These are phyloP conservation scores for Chaetomiaceae sp. DNA, from an alignment of 2,329 filamentous ascomycete genomes.

Conservation along the genomic window DNA sequence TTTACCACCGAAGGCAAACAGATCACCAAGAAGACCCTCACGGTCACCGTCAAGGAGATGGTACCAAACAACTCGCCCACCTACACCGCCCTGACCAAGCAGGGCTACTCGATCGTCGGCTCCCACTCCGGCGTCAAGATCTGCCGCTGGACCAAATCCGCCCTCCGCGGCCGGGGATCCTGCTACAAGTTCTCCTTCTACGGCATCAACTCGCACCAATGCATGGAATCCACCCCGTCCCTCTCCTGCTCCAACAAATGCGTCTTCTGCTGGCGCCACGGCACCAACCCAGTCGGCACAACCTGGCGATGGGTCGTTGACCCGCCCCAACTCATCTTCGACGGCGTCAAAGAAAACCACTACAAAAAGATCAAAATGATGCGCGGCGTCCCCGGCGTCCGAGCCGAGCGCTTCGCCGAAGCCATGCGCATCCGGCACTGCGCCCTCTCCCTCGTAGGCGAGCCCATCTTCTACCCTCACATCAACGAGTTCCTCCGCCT, in stretches of 20 bases:
- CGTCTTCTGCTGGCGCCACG: constrained; percentile 98
- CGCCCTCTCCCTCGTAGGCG: constrained; percentile 84
- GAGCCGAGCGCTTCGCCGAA: constrained; percentile 86
- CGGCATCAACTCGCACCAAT: constrained; percentile 91
- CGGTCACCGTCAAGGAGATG: constrained; percentile 73
- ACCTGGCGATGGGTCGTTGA: constrained; percentile 97
- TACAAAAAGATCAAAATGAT: constrained; percentile 98
- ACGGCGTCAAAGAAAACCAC: constrained; percentile 84
- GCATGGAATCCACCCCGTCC: constrained; percentile 96
- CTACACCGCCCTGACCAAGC: constrained; percentile 83
- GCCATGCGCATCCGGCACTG: constrained; percentile 92
- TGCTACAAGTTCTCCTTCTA: constrained; percentile 99
- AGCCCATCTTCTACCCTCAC: constrained; percentile 97
- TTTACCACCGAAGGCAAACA: constrained; percentile 70
- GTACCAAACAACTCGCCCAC: constrained; percentile 88
- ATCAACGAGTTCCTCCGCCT: constrained; percentile 88
- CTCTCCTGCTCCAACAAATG: constrained; percentile 97
- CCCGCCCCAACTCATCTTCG: constrained; percentile 81
- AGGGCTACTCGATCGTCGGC: constrained; percentile 93
- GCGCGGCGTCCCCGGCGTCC: constrained; percentile 86
- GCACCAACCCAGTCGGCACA: constrained; percentile 93
- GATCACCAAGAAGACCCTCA: constrained; percentile 42
- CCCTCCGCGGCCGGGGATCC: constrained; percentile 83
- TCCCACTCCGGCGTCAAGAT: constrained; percentile 97
- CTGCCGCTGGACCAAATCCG: constrained; percentile 97